Percentiles rank a stretch among this genome's conserved stretches.
These are phyloP conservation scores for Venturia oleaginea DNA, from an alignment of 2,329 filamentous ascomycete species.

Conservation along the genomic window DNA sequence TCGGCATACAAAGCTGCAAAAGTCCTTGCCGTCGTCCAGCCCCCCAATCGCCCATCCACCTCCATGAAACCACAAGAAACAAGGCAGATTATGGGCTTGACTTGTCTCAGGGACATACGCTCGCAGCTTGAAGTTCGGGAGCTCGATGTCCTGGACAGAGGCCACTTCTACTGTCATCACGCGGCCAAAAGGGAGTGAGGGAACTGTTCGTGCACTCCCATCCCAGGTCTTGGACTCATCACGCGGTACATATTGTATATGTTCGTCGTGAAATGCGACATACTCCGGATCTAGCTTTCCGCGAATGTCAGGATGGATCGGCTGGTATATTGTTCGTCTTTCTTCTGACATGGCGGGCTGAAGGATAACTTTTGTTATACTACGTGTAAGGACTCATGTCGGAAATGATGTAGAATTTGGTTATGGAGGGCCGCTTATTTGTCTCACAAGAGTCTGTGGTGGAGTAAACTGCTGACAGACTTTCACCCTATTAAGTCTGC, in stretches of 20 bases:
- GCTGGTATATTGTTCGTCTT: neutral
- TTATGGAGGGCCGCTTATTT: neutral
- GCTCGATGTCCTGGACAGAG: neutral
- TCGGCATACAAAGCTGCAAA: conserved; percentile 17
- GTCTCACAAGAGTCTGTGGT: neutral
- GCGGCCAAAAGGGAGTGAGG: conserved; percentile 14
- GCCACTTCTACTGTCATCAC: conserved; percentile 14
- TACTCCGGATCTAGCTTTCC: conserved; percentile 31
- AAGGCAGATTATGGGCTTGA: conserved; percentile 25
- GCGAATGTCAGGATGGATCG: conserved; percentile 18
- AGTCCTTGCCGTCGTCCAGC: conserved; percentile 26
- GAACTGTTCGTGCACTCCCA: conserved; percentile 20
- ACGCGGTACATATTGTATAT: conserved; percentile 29
- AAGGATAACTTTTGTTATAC: neutral
- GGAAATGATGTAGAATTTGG: too few species aligned
- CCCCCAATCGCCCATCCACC: conserved; percentile 33
- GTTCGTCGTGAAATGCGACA: conserved; percentile 29
- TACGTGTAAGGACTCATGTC: neutral
- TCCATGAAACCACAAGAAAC: conserved; percentile 33
- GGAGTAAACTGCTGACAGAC: neutral
- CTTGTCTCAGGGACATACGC: conserved; percentile 24
- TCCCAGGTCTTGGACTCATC: conserved; percentile 30
- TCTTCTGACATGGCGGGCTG: neutral
- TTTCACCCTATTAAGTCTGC: neutral
- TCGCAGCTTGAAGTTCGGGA: neutral